Evolutionary conservation across 305 asterid genomes (phyloP).

Genomic region (Caryopteris hybrid): DNA sequence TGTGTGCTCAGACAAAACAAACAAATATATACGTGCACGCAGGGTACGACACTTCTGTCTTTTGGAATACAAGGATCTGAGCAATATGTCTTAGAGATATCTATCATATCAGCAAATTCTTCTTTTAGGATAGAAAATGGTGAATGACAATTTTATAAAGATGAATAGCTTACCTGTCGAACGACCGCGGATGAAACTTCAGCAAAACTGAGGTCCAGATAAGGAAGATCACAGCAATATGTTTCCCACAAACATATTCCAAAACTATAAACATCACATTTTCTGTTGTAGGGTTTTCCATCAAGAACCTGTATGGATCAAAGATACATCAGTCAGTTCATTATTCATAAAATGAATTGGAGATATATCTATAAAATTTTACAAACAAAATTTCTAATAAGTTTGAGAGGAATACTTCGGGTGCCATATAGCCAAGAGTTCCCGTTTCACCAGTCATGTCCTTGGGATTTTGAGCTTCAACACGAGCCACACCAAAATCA

Average conservation of each 20-base stretch:
- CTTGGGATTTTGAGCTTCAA: slow-evolving; percentile 68
- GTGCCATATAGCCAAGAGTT: slow-evolving; percentile 87
- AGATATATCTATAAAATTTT: not conserved
- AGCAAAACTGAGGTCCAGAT: slow-evolving; percentile 63
- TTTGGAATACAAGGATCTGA: not conserved
- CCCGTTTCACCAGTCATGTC: slow-evolving; percentile 91
- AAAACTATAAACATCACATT: slow-evolving; percentile 84
- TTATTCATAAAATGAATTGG: not conserved
- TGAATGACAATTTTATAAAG: not conserved
- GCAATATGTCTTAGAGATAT: not conserved
- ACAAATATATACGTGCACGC: not conserved
- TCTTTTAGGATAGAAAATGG: not conserved
- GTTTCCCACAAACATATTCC: slow-evolving; percentile 89
- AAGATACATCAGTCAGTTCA: not conserved
- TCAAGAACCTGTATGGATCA: slow-evolving; percentile 45
- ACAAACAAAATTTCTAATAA: not conserved
- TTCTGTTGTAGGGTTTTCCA: slow-evolving; percentile 72
- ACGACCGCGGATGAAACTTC: slow-evolving; percentile 79
- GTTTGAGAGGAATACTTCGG: slow-evolving; percentile 45
- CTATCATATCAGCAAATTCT: not conserved
- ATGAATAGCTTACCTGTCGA: slow-evolving; percentile 40
- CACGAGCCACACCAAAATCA: slow-evolving; percentile 84
- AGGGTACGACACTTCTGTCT: not conserved
- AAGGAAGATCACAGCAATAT: slow-evolving; percentile 77
- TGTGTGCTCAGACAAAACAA: no score